A percentile compares a stretch with the other conserved stretches of the same genome.
Evolutionary conservation across 257 asterid species (phyloP).

Genomic region (Solanum piurae): DNA sequence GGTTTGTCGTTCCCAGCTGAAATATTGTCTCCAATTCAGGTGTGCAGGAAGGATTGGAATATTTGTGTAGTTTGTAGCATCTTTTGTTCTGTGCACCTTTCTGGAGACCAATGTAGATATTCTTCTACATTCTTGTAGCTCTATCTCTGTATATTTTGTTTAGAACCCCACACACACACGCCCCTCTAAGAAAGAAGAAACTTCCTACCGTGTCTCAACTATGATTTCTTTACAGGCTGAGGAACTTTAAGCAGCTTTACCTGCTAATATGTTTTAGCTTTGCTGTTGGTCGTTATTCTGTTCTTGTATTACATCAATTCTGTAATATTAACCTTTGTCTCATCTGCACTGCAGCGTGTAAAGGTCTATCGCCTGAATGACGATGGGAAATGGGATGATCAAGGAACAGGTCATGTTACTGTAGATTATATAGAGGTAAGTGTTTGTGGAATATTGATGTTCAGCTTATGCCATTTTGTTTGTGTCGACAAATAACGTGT

Average conservation of each 20-base stretch:
- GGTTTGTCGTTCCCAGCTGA: not conserved
- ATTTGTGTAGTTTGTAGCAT: not conserved
- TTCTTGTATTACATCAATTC: not conserved
- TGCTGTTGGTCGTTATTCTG: not conserved
- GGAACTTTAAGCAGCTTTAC: not conserved
- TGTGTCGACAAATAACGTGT: not conserved
- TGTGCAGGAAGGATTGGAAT: not conserved
- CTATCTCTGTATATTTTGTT: not conserved
- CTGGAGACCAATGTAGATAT: not conserved
- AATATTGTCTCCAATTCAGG: not conserved
- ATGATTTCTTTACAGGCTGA: not conserved
- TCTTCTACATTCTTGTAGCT: not conserved
- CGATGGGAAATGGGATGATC: constrained; percentile 99
- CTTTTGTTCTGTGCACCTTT: not conserved
- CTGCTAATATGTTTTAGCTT: not conserved
- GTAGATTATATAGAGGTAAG: constrained; percentile 82
- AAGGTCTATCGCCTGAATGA: constrained; percentile 87
- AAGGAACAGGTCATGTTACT: constrained; percentile 97
- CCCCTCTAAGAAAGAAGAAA: not conserved
- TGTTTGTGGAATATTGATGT: not conserved
- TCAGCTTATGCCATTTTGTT: not conserved
- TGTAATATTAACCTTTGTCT: not conserved
- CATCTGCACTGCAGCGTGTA: constrained; percentile 58
- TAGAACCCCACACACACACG: no score
- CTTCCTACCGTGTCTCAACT: not conserved